Evolutionary conservation across 768 basidiomycete species (phyloP), one percentile per base, ranked within the genome.

Genomic region (Mycena alexandri): DNA sequence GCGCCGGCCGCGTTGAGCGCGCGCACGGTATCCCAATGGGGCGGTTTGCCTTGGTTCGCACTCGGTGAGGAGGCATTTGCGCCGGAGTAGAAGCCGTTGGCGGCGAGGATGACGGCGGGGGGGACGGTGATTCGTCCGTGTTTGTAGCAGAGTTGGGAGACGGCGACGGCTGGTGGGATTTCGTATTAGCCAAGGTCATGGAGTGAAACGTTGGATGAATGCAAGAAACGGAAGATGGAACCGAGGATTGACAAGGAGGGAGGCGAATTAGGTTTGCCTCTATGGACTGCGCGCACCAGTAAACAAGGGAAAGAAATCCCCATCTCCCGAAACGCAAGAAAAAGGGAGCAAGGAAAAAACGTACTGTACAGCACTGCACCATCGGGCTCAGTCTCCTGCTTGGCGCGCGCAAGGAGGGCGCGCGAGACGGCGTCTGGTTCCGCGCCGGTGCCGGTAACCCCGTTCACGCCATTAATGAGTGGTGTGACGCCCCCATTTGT

Each of bases 61-160:
- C 21, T 41, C 33, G 73, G 78, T 72, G 69, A 61, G 4, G 77
- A 57, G 16, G 79, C 38, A 11, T 36, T 36, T 5, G 38, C 68
- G 10, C 79, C 72, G 1, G 74, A 77, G 22, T 79, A 77, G 67
- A 90, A 87, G 0, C 93, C 93, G 65, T 90, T 88, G 1, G 80
- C 70, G 1, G 87, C 90, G 38, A 93, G 76, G 13, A 85, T 85
- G 67, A 94, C 64, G 4, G 83, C 82, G 14, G 93, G 93, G 2
- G 92, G 92, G 60, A 93, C 83, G 21, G 91, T 93, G 67, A 93
- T 89, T 1, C 92, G 85, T 0, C 88, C 89, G 24, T 84, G 73
- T 75, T 93, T 94, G 84, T 88, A 92, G 73, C 90, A 92, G 24
- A 86, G 63, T 59, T 86, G 87, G 29, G 88, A 88, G 62, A 94